Base-by-base conservation (phyloP, 768 basidiomycete species). In the Boletus rubropictus region DNA sequence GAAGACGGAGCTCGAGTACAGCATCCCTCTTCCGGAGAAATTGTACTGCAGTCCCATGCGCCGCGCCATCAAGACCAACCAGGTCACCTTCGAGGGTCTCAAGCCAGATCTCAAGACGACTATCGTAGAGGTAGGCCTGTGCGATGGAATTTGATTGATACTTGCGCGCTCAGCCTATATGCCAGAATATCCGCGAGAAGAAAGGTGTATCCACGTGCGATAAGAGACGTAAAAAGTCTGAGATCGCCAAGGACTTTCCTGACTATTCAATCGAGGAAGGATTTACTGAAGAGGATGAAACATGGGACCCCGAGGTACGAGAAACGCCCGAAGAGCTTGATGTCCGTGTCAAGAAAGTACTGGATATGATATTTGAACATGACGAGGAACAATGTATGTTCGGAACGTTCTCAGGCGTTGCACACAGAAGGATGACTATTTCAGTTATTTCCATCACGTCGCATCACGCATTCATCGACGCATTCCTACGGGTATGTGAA, bases 121-220 rank as follows among this genome's bases (percentile, higher is more conserved):
- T 4, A 68, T 87, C 33, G 52, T 83, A 11, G 86, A 87, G 74
- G 86, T 82, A 38, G 29, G 52, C 33, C 11, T 7, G 11, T 7
- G 28, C 11, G 0, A n/a, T 10, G 18, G 11, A 27, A 14, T 11
- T 17, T 15, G 37, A 34, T 4, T 3, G 27, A 25, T 1, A 8
- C 14, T 46, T 28, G 20, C 33, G 6, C 3, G 20, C 42, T 56
- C 24, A 42, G 2, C 33, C 7, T 29, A 14, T 38, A 1, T 27
- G 6, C 1, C 20, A 89, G 87, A 74, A 82, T 49, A 75, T 79
- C 39, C 77, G 86, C 25, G 87, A 89, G 61, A 73, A 73, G 50
- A 76, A 78, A 49, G 79, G 85, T 0, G 73, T 77, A 1, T 84
- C 87, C 49, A 86, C 85, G 0, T 87, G 84, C 56, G 86, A 89